Evolutionary conservation across 2,329 filamentous ascomycete species (phyloP).

Genomic region (Cytospora piceae): DNA sequence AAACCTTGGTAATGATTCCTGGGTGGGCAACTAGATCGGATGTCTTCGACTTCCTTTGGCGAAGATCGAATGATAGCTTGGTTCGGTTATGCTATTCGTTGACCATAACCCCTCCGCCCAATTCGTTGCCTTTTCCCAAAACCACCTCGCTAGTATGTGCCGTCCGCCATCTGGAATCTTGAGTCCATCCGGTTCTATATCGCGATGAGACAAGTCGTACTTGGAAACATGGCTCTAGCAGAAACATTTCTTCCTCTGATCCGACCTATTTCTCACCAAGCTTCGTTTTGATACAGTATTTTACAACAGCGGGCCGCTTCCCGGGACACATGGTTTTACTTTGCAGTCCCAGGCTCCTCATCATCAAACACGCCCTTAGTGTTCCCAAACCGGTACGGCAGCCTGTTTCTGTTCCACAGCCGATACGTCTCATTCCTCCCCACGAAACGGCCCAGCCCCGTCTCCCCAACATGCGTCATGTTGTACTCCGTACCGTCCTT

Average conservation of each 20-base stretch:
- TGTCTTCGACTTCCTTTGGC: too few relatives aligned
- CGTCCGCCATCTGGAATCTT: background rate
- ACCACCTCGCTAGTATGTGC: too few relatives aligned
- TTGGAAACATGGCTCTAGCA: background rate
- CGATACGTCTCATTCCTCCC: slow-evolving; percentile 26
- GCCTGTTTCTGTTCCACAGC: background rate
- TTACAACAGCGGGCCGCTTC: background rate
- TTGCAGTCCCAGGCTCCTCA: background rate
- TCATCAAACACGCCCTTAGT: slow-evolving; percentile 1
- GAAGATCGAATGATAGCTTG: too few relatives aligned
- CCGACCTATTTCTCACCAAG: too few relatives aligned
- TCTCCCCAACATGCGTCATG: slow-evolving; percentile 37
- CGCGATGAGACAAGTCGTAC: too few relatives aligned
- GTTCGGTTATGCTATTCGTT: too few relatives aligned
- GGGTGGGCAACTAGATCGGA: too few relatives aligned
- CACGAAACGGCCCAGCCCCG: slow-evolving; percentile 41
- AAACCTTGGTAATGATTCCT: background rate
- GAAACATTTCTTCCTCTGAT: background rate
- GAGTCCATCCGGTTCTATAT: background rate
- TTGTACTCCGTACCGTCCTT: slow-evolving; percentile 10
- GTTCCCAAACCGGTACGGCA: slow-evolving; percentile 24
- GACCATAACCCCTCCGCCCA: too few relatives aligned
- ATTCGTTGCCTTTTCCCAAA: too few relatives aligned
- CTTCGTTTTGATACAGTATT: background rate
- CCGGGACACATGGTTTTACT: background rate